These are phyloP conservation scores for Talaromyces nanjingensis DNA, from an alignment of 495 filamentous ascomycete genomes.

Conservation along the genomic window DNA sequence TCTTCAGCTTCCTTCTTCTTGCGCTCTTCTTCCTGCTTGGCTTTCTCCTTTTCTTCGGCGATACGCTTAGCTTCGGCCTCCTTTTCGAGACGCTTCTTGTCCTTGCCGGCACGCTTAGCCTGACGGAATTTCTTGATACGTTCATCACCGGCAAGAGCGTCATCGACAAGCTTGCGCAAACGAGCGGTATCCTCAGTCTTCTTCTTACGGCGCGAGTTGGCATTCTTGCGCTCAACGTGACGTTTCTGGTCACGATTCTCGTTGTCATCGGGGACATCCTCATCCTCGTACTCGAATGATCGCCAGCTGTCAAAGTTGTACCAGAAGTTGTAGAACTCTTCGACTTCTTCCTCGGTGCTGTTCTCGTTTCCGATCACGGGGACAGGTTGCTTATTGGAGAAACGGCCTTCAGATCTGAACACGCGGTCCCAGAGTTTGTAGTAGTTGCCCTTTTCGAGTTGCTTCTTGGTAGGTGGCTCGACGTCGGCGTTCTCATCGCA, in stretches of 20 bases:
- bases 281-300: constrained; percentile 95
- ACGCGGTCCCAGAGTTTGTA: constrained; percentile 88
- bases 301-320: constrained; percentile 99
- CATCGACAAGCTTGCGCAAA: constrained; percentile 81
- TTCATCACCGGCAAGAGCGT: constrained; percentile 73
- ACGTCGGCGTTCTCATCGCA: constrained; percentile 90
- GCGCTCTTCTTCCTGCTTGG: constrained; percentile 71
- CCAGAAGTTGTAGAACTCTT: constrained; percentile 98
- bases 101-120: constrained; percentile 82
- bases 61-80: constrained; percentile 85
- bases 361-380: constrained; percentile 80
- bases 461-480: constrained; percentile 87
- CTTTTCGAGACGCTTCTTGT: constrained; percentile 84
- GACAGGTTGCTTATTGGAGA: constrained; percentile 84
- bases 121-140: constrained; percentile 96
- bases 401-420: constrained; percentile 84
- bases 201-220: constrained; percentile 95
- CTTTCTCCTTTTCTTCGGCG: constrained; percentile 69
- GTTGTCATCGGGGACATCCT: constrained; percentile 97
- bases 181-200: constrained; percentile 95
- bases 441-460: constrained; percentile 74
- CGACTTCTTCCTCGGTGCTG: constrained; percentile 78
- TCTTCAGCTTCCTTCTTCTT: constrained; percentile 77
- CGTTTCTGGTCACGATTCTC: constrained; percentile 99
- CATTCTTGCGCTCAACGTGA: constrained; percentile 95